phyloP scores from a whole-genome alignment of 2,329 filamentous ascomycete genomes.

The Tolypocladium pustulatum region DNA sequence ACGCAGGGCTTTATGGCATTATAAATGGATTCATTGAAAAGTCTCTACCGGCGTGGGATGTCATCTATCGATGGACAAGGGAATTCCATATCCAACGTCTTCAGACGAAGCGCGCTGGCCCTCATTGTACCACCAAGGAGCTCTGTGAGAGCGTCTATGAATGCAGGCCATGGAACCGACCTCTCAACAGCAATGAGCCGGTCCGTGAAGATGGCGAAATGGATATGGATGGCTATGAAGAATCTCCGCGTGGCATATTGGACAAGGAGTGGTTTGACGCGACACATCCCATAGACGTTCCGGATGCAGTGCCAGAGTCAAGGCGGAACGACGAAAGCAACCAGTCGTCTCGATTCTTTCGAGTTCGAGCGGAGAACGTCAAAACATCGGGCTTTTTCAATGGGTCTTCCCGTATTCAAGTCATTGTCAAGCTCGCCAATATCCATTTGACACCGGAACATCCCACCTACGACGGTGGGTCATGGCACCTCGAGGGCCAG shows the following conservation, averaged over 20 bases:
- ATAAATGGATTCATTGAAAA: slow-evolving; percentile 29
- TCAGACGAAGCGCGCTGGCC: slow-evolving; percentile 1
- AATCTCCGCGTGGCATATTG: slow-evolving; percentile 3
- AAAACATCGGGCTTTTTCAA: slow-evolving; percentile 18
- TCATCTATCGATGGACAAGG: slow-evolving; percentile 19
- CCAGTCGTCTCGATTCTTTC: neutral
- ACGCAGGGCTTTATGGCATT: slow-evolving; percentile 26
- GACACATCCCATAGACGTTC: slow-evolving; percentile 14
- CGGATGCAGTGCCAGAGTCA: slow-evolving; percentile 3
- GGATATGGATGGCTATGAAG: slow-evolving; percentile 1
- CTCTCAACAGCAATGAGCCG: slow-evolving; percentile 13
- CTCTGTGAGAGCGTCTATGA: slow-evolving; percentile 5
- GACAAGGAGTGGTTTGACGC: slow-evolving; percentile 15
- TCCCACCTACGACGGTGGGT: slow-evolving; percentile 41
- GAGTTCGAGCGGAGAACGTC: slow-evolving; percentile 10
- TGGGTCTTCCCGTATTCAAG: slow-evolving; percentile 33
- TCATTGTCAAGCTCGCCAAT: slow-evolving; percentile 53
- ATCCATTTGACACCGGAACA: slow-evolving; percentile 50
- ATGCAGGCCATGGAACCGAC: slow-evolving; percentile 11
- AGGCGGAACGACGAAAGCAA: neutral
- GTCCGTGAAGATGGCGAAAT: slow-evolving; percentile 13
- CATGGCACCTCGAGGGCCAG: slow-evolving; percentile 45
- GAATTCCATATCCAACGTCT: slow-evolving; percentile 18
- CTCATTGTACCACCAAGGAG: slow-evolving; percentile 9
- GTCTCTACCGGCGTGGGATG: slow-evolving; percentile 35